These are phyloP conservation scores for Diddensiella transvaalensis DNA, from an alignment of 805 yeast species.

Conservation along the genomic window DNA sequence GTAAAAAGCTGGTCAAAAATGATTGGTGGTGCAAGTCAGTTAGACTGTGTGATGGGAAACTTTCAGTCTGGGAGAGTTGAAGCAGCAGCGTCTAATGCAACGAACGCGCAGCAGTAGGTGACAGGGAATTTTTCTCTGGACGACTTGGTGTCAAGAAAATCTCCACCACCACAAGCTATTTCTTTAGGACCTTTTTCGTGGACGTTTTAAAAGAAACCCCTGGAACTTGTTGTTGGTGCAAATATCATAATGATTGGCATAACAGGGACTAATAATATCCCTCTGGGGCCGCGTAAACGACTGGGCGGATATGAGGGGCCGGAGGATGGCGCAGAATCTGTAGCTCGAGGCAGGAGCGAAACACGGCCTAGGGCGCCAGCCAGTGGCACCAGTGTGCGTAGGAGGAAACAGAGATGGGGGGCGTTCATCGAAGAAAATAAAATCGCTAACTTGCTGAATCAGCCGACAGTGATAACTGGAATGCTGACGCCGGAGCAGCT, in stretches of 20 bases:
- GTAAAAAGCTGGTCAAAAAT: no score
- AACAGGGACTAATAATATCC: slow-evolving; percentile 4
- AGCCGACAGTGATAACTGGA: slow-evolving; percentile 46
- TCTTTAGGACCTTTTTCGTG: no score
- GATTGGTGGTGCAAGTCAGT: no score
- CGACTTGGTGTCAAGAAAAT: no score
- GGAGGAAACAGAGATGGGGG: slow-evolving; percentile 3
- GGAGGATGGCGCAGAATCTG: neutral
- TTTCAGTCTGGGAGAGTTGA: no score
- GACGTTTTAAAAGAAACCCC: no score
- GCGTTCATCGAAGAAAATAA: slow-evolving; percentile 23
- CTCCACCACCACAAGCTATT: no score
- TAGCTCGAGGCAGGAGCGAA: neutral
- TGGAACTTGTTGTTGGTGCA: no score
- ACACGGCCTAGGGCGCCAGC: neutral
- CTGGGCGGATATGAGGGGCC: neutral
- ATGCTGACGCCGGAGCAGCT: slow-evolving; percentile 71
- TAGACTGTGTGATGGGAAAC: no score
- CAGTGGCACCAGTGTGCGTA: neutral
- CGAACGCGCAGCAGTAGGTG: no score
- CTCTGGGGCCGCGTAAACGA: neutral
- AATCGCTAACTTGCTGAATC: slow-evolving; percentile 25
- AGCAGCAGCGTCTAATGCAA: no score
- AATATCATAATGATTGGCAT: neutral
- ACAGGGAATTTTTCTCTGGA: no score